phyloP scores from a whole-genome alignment of 2,329 filamentous ascomycete species.

The Teratosphaeria epicoccoides region DNA sequence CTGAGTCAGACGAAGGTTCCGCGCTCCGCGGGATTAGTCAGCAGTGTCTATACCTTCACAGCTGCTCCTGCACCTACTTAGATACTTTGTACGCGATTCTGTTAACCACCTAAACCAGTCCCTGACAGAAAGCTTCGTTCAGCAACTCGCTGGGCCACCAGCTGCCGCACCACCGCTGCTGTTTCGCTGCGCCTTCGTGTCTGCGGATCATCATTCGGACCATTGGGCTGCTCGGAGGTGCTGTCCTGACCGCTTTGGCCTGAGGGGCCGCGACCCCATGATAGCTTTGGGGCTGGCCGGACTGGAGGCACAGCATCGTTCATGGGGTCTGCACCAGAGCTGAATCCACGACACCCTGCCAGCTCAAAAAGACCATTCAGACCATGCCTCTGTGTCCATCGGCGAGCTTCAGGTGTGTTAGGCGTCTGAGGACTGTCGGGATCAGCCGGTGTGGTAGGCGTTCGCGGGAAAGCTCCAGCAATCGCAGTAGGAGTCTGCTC shows the following conservation, averaged over 20 bases:
- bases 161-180: neutral
- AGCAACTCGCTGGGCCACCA: neutral
- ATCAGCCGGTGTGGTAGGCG: neutral
- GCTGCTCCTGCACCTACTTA: too few relatives aligned
- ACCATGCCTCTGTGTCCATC: neutral
- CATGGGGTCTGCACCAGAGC: neutral
- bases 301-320: neutral
- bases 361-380: neutral
- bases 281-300: neutral
- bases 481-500: neutral
- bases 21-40: too few relatives aligned
- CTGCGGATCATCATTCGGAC: neutral
- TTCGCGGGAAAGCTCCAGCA: neutral
- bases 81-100: too few relatives aligned
- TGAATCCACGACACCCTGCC: neutral
- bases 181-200: neutral
- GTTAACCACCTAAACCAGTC: too few relatives aligned
- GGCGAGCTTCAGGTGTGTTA: neutral
- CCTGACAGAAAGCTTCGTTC: too few relatives aligned
- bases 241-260: neutral
- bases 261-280: neutral
- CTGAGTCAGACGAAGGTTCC: too few relatives aligned
- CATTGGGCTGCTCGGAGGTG: neutral
- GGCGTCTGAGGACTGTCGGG: neutral
- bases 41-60: too few relatives aligned